These are phyloP conservation scores for Akanthomyces muscarius DNA, from an alignment of 2,329 filamentous ascomycete species.

Conservation along the genomic window DNA sequence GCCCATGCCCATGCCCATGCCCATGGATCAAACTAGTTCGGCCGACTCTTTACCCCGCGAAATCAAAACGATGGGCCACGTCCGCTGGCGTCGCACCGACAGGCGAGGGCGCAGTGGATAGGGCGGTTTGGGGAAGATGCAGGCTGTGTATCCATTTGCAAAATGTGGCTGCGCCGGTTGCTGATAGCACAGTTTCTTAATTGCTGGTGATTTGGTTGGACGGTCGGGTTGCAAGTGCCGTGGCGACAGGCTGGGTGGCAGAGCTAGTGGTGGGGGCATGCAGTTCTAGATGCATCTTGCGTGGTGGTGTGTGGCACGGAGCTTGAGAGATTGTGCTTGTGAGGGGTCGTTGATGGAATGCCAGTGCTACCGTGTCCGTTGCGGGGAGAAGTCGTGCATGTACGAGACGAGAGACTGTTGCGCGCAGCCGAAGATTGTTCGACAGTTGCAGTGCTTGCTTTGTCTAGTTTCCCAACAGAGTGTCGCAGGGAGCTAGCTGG, in stretches of 20 bases:
- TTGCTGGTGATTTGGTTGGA: background rate
- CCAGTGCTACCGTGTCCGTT: background rate
- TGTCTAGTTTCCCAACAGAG: background rate
- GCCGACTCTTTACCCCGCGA: conserved; percentile 6
- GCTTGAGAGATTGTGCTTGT: background rate
- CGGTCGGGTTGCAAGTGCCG: conserved; percentile 5
- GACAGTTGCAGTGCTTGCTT: background rate
- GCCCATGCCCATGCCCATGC: background rate
- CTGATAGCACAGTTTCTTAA: background rate
- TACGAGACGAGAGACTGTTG: background rate
- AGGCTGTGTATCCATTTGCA: background rate
- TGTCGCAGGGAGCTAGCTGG: background rate
- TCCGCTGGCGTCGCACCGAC: background rate
- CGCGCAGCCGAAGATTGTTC: background rate
- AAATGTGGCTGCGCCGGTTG: background rate
- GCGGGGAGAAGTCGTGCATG: background rate
- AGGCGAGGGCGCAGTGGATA: background rate
- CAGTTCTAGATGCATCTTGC: conserved; percentile 17
- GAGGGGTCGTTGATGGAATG: background rate
- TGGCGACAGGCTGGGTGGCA: background rate
- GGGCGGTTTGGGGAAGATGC: background rate
- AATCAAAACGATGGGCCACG: background rate
- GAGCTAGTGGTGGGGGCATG: conserved; percentile 1
- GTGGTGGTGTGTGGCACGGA: conserved; percentile 9
- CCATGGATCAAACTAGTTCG: background rate